A percentile compares a stretch with the other conserved stretches of the same genome.
Conservation (phyloP, 345 rosid genomes). For the Ceriops zippeliana region DNA sequence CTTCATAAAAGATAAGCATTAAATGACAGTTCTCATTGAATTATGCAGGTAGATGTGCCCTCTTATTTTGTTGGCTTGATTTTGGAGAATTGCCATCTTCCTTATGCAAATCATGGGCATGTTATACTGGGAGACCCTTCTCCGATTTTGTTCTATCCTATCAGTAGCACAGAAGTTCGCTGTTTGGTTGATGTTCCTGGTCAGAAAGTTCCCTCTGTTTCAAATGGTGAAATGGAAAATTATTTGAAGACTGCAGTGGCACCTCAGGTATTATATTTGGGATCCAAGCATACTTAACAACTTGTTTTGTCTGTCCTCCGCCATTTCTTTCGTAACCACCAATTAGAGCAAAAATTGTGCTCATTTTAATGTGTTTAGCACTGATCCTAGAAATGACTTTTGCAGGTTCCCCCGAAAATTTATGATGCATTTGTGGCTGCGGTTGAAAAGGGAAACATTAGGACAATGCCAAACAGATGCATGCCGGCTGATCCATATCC, state of each 20-base stretch:
- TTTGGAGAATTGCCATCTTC: conserved; percentile 57
- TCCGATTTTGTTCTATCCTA: conserved; percentile 51
- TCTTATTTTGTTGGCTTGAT: conserved; percentile 61
- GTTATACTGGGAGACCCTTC: conserved; percentile 60
- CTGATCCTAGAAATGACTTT: neutral
- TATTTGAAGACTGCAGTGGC: conserved; percentile 53
- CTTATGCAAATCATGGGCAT: conserved; percentile 48
- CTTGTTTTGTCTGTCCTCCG: neutral
- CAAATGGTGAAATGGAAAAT: conserved; percentile 60
- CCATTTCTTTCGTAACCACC: neutral
- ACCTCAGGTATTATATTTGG: conserved; percentile 35
- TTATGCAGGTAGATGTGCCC: conserved; percentile 51
- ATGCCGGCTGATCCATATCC: conserved; percentile 56
- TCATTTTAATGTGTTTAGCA: neutral
- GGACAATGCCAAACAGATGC: conserved; percentile 57
- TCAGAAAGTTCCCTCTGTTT: conserved; percentile 56
- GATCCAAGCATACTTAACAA: neutral
- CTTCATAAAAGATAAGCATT: neutral
- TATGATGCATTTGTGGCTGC: conserved; percentile 39
- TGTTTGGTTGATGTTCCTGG: conserved; percentile 70
- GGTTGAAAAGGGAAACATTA: conserved; percentile 43
- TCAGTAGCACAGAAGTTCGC: conserved; percentile 58
- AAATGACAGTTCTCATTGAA: neutral
- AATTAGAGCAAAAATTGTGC: neutral
- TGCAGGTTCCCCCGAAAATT: conserved; percentile 43